A percentile compares a stretch with the other conserved stretches of the same genome.
phyloP scores from a whole-genome alignment of 2,329 filamentous ascomycete genomes.

The Fusarium napiforme region DNA sequence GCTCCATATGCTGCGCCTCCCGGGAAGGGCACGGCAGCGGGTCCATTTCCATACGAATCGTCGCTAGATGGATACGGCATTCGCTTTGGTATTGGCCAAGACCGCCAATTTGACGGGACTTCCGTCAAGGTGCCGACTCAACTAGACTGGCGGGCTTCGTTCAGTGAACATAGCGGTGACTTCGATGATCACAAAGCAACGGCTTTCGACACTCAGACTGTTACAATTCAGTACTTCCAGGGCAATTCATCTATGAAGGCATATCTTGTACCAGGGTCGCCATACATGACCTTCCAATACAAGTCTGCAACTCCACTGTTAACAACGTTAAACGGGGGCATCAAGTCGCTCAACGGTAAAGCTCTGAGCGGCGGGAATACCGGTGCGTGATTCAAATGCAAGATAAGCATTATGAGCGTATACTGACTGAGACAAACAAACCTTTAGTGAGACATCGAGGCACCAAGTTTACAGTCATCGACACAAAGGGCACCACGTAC shows the following conservation, averaged over 20 bases:
- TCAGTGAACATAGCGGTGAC: neutral
- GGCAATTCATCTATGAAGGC: neutral
- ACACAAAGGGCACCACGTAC: neutral
- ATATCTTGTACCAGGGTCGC: neutral
- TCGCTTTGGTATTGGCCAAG: neutral
- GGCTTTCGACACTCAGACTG: neutral
- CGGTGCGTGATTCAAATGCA: fast-evolving
- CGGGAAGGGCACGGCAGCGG: neutral
- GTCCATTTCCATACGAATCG: neutral
- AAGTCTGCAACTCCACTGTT: neutral
- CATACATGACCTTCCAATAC: neutral
- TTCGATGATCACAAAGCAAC: neutral
- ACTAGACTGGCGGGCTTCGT: neutral
- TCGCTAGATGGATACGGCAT: neutral
- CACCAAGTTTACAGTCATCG: neutral
- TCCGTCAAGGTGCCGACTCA: neutral
- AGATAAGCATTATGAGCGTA: fast-evolving
- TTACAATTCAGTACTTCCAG: neutral
- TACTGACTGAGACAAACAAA: neutral
- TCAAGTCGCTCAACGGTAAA: neutral
- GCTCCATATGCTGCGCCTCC: neutral
- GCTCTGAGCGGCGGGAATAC: fast-evolving
- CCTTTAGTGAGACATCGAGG: neutral
- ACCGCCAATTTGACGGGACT: neutral
- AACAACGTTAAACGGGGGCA: neutral